phyloP scores from a whole-genome alignment of 306 rosid species.

The Cicer chorassanicum region DNA sequence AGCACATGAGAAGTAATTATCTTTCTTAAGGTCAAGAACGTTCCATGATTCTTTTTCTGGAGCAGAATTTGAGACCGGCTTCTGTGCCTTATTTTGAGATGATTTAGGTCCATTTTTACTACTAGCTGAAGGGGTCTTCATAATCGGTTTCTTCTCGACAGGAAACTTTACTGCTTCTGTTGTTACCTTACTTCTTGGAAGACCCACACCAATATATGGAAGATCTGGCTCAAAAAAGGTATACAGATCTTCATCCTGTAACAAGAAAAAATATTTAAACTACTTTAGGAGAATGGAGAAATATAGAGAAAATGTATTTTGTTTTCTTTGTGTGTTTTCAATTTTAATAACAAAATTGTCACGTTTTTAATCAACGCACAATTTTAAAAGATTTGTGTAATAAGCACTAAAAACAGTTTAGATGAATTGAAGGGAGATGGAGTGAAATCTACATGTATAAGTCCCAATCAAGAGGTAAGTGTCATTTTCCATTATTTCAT shows the following conservation, averaged over 20 bases:
- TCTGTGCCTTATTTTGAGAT: constrained; percentile 57
- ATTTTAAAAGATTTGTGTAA: too few species aligned
- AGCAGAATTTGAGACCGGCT: constrained; percentile 48
- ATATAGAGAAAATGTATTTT: too few species aligned
- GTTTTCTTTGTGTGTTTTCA: too few species aligned
- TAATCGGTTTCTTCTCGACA: constrained; percentile 59
- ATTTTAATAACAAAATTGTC: too few species aligned
- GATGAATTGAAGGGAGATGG: neutral
- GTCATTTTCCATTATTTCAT: too few species aligned
- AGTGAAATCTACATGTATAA: neutral
- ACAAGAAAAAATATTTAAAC: constrained; percentile 28
- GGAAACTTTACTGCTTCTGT: constrained; percentile 60
- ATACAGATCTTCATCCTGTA: constrained; percentile 94
- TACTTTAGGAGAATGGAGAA: too few species aligned
- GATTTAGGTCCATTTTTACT: constrained; percentile 59
- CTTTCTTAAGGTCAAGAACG: constrained; percentile 88
- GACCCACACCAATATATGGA: constrained; percentile 53
- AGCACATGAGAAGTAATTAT: constrained; percentile 92
- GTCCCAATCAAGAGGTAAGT: too few species aligned
- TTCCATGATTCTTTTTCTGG: constrained; percentile 85
- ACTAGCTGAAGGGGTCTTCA: constrained; percentile 50
- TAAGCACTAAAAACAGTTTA: neutral
- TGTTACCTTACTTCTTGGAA: constrained; percentile 56
- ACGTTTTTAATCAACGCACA: too few species aligned
- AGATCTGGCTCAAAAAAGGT: constrained; percentile 94